Evolutionary conservation across 805 yeast species (phyloP), one percentile per base, ranked within the genome.

Genomic region (Pichia kluyveri): DNA sequence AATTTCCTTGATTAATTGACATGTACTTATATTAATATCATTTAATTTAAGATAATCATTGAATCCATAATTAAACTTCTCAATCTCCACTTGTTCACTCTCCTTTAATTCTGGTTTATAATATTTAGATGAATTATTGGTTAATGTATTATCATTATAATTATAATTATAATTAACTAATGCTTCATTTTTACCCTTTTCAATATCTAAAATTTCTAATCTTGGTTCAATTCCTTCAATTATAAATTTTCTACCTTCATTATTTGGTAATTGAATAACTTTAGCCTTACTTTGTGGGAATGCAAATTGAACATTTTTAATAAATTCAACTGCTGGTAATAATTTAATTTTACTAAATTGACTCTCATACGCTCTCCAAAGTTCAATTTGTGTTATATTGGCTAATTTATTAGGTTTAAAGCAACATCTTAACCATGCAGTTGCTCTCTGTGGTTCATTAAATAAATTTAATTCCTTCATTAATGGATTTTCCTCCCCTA

Each of bases 141-240:
- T 26, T 8, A 38, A 30, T n/a, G 23, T 19, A 19, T 19, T 19
- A 19, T 19, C 4, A 19, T 19, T 19, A 19, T 19, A 19, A 19
- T 44, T 47, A 17, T 52, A 40, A 34, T 48, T 51, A 19, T 44
- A 48, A 17, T 45, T 47, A 6, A 46, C 37, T 3, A 55, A 40
- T 26, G 77, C 75, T 31, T 71, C 75, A 31, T 53, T 52, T 44
- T 72, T 73, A 3, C 78, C 81, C 11, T 69, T 71, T 44, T 63
- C 68, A 6, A 75, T 58, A 44, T 66, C 67, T 34, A 83, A 82
- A 1, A 82, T 74, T 43, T 66, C 70, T 42, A 70, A 70, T 57
- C 99, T 77, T 28, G 99, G 98, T 62, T 86, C 89, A 49, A 93
- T 86, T 12, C 99, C 98, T 66, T 86, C 86, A 59, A 93, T 93